Conservation (phyloP, 2,329 filamentous ascomycete species). For the Aspergillus floridensis region DNA sequence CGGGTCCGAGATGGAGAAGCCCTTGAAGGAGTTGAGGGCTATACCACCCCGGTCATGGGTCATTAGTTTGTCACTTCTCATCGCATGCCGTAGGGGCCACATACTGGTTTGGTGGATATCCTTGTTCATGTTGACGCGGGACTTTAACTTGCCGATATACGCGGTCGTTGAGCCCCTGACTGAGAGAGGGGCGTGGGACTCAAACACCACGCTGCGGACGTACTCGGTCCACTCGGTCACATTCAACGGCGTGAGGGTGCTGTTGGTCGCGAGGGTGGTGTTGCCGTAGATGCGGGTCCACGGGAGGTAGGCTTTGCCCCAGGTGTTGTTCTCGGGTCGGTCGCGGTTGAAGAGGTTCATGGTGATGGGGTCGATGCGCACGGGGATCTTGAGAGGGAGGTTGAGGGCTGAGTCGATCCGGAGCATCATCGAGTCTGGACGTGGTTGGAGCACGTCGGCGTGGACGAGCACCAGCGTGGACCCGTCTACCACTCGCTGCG, state of each 20-base stretch:
- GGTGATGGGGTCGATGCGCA: constrained; percentile 36
- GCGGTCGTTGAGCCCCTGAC: constrained; percentile 30
- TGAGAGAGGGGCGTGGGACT: constrained; percentile 24
- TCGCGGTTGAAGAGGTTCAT: constrained; percentile 36
- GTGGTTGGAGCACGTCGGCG: constrained; percentile 35
- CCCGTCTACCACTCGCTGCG: constrained; percentile 39
- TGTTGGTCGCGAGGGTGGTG: constrained; percentile 29
- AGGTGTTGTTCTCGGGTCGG: constrained; percentile 27
- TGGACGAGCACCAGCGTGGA: constrained; percentile 37
- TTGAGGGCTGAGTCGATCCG: constrained; percentile 36
- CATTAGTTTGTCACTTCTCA: no score
- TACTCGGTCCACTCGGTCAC: constrained; percentile 30
- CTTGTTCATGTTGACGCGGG: constrained; percentile 36
- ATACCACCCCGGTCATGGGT: no score
- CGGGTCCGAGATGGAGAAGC: constrained; percentile 49
- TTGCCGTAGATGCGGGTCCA: constrained; percentile 33
- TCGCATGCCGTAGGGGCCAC: not conserved
- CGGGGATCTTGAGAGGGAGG: constrained; percentile 35
- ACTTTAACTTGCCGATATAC: constrained; percentile 33
- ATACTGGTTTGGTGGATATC: constrained; percentile 35
- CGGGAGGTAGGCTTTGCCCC: constrained; percentile 24
- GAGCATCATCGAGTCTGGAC: constrained; percentile 32
- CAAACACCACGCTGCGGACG: constrained; percentile 33
- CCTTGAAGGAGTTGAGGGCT: constrained; percentile 55
- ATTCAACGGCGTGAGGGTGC: constrained; percentile 28